Conservation (phyloP, 1,284 basidiomycete genomes). For the Vanrija sp. region DNA sequence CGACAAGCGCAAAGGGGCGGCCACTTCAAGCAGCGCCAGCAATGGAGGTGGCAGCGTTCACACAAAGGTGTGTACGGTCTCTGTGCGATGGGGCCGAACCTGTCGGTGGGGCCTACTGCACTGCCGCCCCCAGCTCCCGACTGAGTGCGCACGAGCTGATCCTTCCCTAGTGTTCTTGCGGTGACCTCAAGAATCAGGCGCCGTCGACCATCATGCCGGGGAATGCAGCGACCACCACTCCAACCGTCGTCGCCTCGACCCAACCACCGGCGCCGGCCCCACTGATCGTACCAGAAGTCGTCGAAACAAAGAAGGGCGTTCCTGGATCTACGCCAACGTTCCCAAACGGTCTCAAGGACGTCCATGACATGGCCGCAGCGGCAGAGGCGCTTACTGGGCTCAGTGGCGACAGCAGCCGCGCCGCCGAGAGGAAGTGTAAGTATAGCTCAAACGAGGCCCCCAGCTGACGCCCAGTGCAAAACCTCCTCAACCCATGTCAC, state of each 20-base stretch:
- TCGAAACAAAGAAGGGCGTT: conserved; percentile 39
- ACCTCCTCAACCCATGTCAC: conserved; percentile 47
- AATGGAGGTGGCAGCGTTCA: conserved; percentile 34
- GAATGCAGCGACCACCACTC: conserved; percentile 53
- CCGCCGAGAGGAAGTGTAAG: conserved; percentile 33
- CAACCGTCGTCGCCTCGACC: background rate
- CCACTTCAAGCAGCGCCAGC: background rate
- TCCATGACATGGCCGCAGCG: conserved; percentile 47
- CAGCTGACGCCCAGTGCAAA: conserved; percentile 24
- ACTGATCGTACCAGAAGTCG: conserved; percentile 3
- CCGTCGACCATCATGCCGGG: conserved; percentile 17
- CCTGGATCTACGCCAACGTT: conserved; percentile 43
- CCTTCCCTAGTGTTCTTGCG: conserved; percentile 35
- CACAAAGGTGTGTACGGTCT: conserved; percentile 28
- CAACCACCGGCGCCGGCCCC: background rate
- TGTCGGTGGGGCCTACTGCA: no score
- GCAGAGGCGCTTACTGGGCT: conserved; percentile 42
- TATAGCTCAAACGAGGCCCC: conserved; percentile 49
- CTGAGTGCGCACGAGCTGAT: conserved; percentile 7
- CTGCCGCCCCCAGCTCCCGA: no score
- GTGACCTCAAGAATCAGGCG: conserved; percentile 25
- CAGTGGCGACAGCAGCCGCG: conserved; percentile 20
- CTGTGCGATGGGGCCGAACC: no score
- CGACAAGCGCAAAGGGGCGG: conserved; percentile 63
- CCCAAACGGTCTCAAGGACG: conserved; percentile 49